A percentile compares a stretch with the other conserved stretches of the same genome.
phyloP scores from a whole-genome alignment of 1,284 basidiomycete genomes.

The Apiotrichum gamsii region DNA sequence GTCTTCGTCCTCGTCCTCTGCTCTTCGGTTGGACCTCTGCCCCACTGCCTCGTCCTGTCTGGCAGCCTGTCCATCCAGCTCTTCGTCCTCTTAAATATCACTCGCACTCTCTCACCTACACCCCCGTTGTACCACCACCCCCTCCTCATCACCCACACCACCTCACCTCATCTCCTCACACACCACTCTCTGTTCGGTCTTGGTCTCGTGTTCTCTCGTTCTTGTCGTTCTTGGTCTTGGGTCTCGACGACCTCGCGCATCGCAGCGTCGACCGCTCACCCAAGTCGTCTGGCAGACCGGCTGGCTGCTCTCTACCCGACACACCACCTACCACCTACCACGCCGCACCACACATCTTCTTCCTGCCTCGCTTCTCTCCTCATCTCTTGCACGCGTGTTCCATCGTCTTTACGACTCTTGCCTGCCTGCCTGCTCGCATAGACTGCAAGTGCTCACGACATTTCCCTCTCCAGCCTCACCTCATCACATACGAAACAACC shows the following conservation, averaged over 20 bases:
- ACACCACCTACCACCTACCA: neutral
- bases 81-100: neutral
- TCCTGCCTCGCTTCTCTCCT: neutral
- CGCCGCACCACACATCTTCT: neutral
- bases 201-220: conserved; percentile 1
- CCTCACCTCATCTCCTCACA: neutral
- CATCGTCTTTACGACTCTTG: conserved; percentile 7
- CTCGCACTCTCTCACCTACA: conserved; percentile 2
- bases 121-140: neutral
- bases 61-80: conserved; percentile 5
- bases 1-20: no score
- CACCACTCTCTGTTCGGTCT: neutral
- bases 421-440: conserved; percentile 4
- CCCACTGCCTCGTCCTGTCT: neutral
- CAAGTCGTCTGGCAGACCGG: no score
- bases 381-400: neutral
- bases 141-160: conserved; percentile 13
- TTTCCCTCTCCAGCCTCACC: conserved; percentile 5
- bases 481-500: neutral
- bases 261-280: neutral
- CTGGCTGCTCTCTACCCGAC: no score
- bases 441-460: conserved; percentile 9
- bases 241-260: conserved; percentile 1
- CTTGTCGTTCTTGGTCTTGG: neutral
- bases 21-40: no score